These are phyloP conservation scores for Chlorencoelia australis DNA, from an alignment of 2,329 filamentous ascomycete species.

Conservation along the genomic window DNA sequence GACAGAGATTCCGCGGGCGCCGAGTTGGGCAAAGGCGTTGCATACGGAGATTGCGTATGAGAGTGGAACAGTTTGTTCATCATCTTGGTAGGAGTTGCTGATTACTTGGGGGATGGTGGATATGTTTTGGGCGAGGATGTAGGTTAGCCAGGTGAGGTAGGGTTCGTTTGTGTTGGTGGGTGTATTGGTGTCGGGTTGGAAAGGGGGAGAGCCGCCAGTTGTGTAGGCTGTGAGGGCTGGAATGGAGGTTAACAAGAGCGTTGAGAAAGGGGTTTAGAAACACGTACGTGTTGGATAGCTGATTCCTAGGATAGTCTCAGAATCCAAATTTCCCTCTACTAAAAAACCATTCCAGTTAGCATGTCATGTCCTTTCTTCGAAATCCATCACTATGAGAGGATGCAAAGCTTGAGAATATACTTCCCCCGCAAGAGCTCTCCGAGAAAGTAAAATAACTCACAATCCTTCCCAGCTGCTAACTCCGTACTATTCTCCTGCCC, in stretches of 20 bases:
- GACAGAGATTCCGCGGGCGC: conserved; percentile 42
- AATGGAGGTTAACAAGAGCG: too few relatives aligned
- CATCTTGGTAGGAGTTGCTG: conserved; percentile 47
- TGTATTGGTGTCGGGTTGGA: conserved; percentile 33
- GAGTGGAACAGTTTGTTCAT: conserved; percentile 43
- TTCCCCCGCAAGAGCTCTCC: too few relatives aligned
- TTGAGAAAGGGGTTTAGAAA: too few relatives aligned
- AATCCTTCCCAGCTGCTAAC: conserved; percentile 9
- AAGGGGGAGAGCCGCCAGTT: conserved; percentile 45
- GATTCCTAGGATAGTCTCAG: conserved; percentile 43
- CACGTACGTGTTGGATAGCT: conserved; percentile 42
- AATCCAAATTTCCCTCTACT: conserved; percentile 48
- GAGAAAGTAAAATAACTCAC: too few relatives aligned
- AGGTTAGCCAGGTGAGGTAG: conserved; percentile 43
- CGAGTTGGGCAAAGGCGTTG: conserved; percentile 40
- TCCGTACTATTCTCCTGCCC: conserved; percentile 9
- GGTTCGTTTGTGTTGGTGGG: conserved; percentile 37
- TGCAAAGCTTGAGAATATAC: too few relatives aligned
- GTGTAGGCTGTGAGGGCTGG: conserved; percentile 43
- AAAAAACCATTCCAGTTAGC: too few relatives aligned
- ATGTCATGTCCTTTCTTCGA: too few relatives aligned
- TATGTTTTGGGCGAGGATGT: conserved; percentile 36
- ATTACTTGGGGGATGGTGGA: conserved; percentile 41
- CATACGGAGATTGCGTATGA: conserved; percentile 44
- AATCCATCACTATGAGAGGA: too few relatives aligned